Evolutionary conservation across 129 eudicot genomes (phyloP).

Genomic region (Flaveria trinervia): DNA sequence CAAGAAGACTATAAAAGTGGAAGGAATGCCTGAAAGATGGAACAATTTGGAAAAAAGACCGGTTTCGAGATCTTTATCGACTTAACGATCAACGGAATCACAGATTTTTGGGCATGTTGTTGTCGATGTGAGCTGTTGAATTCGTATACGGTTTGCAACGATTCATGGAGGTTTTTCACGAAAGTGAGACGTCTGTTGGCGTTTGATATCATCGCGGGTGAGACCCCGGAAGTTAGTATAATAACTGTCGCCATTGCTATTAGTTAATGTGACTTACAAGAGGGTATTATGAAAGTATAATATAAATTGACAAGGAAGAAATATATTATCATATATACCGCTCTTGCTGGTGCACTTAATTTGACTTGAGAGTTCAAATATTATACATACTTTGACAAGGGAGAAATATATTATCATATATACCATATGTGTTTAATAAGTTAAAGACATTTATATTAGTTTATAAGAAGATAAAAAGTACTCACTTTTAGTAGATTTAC

Average conservation of each 20-base stretch:
- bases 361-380: no score
- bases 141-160: background rate
- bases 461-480: no score
- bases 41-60: background rate
- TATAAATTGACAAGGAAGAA: no score
- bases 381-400: no score
- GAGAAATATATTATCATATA: no score
- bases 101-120: background rate
- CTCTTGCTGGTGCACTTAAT: no score
- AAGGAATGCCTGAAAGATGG: conserved; percentile 4
- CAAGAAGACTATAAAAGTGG: background rate
- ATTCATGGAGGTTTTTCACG: background rate
- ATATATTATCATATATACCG: no score
- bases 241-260: background rate
- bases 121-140: background rate
- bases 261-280: no score
- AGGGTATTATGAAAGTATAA: no score
- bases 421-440: no score
- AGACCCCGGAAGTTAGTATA: background rate
- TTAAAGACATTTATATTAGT: no score
- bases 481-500: no score
- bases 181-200: background rate
- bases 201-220: background rate
- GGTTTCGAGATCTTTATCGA: background rate
- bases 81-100: background rate